Evolutionary conservation across 2,329 filamentous ascomycete species (phyloP).

Genomic region (Gaeumannomyces sp.): DNA sequence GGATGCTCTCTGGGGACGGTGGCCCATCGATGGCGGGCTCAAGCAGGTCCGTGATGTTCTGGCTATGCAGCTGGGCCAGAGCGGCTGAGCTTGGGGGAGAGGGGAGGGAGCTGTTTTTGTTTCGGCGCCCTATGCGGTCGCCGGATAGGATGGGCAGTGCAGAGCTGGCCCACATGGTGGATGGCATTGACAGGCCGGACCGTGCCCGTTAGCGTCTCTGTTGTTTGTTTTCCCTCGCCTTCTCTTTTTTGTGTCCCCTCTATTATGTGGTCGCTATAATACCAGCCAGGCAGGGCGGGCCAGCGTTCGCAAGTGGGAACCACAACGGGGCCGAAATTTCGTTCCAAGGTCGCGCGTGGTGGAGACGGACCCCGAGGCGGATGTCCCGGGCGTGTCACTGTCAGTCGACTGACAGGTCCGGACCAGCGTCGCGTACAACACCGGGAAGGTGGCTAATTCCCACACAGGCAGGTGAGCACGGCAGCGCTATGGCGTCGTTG

Average conservation of each 20-base stretch:
- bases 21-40: conserved; percentile 55
- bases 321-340: background rate
- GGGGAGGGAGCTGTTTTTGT: conserved; percentile 6
- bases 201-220: too few species aligned
- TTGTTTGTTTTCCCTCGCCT: background rate
- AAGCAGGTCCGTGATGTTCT: conserved; percentile 37
- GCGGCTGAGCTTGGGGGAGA: conserved; percentile 8
- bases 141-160: conserved; percentile 4
- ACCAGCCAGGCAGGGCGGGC: background rate
- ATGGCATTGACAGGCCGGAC: conserved; percentile 1
- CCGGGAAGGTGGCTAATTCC: background rate
- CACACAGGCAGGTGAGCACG: background rate
- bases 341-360: background rate
- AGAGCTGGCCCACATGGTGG: conserved; percentile 9
- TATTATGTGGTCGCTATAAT: background rate
- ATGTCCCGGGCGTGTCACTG: background rate
- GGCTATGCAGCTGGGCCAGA: conserved; percentile 12
- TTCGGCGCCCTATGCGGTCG: conserved; percentile 1
- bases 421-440: background rate
- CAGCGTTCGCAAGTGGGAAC: background rate
- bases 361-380: background rate
- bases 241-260: background rate
- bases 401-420: background rate
- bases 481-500: background rate
- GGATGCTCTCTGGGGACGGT: conserved; percentile 53